Base-by-base conservation (phyloP, 768 basidiomycete species). In the Macrolepiota fuliginosa region DNA sequence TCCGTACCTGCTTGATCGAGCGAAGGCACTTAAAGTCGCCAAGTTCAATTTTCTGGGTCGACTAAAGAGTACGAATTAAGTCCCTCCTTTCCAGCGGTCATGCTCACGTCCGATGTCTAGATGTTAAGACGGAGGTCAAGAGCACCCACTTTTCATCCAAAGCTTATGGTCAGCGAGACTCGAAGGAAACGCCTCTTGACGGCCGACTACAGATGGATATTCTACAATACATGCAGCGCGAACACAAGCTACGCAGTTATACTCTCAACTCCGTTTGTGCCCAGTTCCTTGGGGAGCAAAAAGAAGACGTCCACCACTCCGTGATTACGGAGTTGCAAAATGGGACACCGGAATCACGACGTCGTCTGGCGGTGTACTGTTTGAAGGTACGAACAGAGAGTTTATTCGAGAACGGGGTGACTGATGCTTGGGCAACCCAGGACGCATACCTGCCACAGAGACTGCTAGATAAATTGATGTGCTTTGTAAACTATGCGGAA, bases 291-390 rank as follows among this genome's bases (percentile, higher is more conserved):
- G 96, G 95, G 29, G 97, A 99, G 73, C 97, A 99, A 73, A 99
- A 99, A 72, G 97, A 99, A 72, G 97, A 99, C 65, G 97, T 99
- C 19, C 97, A 98, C 69, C 89, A 98, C 71, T 98, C 96, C 1
- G 94, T 97, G 64, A 99, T 99, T 68, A 98, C 97, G 0, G 96
- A 98, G 54, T 76, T 99, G 49, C 97, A 99, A 74, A 98, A 98
- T 68, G 96, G 96, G 67, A 96, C 92, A 0, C 83, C 95, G 0
- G 96, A 99, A 73, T 95, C 94, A 1, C 77, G 97, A 51, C 81
- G 97, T 42, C 89, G 97, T 50, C 75, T 98, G 59, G 97, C 97
- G 1, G 94, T 99, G 11, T 99, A 99, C 75, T 99, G 97, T 78
- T 76, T 99, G 69, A 99, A 99, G 87, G 96, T 92, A 32, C 40